Conservation (phyloP, 176 grass and related monocot genomes). For the Panicum miliaceum region DNA sequence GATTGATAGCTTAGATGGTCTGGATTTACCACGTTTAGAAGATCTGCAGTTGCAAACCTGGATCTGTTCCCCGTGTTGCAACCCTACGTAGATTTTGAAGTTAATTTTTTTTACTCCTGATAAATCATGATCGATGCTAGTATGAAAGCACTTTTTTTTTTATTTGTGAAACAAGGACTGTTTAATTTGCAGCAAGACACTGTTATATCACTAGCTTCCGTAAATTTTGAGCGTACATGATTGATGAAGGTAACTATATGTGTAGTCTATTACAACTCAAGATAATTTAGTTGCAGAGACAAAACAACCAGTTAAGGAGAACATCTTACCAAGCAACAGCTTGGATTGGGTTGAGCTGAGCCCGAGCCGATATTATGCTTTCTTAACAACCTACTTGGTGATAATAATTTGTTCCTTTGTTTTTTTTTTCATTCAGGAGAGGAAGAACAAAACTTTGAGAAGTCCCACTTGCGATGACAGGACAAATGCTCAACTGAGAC, state of each 20-base stretch:
- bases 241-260: too few relatives aligned
- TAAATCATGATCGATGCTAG: not conserved
- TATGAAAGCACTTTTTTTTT: not conserved
- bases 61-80: slow-evolving; percentile 50
- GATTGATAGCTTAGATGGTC: not conserved
- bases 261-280: not conserved
- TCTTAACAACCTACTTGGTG: slow-evolving; percentile 30
- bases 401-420: not conserved
- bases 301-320: not conserved
- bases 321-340: not conserved
- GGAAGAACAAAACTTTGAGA: not conserved
- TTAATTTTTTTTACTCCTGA: not conserved
- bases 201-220: not conserved
- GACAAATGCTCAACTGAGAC: not conserved
- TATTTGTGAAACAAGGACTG: not conserved
- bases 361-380: not conserved
- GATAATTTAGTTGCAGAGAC: not conserved
- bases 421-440: too few relatives aligned
- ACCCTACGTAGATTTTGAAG: not conserved
- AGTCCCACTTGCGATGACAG: not conserved
- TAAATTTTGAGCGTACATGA: too few relatives aligned
- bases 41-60: slow-evolving; percentile 45
- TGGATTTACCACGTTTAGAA: slow-evolving; percentile 36
- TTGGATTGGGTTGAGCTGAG: not conserved
- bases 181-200: not conserved